phyloP scores from a whole-genome alignment of 2,329 filamentous ascomycete species.

The Arthrobotrys conoides region DNA sequence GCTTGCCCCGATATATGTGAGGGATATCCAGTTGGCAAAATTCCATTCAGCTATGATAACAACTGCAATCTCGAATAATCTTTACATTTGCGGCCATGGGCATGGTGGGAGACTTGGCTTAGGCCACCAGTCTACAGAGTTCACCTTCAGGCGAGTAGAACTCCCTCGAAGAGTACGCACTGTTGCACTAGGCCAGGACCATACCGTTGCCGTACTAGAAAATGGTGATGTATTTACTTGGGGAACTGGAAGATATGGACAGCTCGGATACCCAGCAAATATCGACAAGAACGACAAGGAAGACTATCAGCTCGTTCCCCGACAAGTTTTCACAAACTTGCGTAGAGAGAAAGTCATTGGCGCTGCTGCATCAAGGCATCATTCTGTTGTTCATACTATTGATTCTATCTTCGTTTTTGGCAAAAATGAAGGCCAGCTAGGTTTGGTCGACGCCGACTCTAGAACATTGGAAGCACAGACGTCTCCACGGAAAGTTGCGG shows the following conservation, averaged over 20 bases:
- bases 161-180: slow-evolving; percentile 74
- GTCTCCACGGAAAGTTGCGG: slow-evolving; percentile 85
- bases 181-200: slow-evolving; percentile 91
- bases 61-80: slow-evolving; percentile 86
- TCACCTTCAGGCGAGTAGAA: slow-evolving; percentile 86
- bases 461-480: slow-evolving; percentile 87
- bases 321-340: slow-evolving; percentile 90
- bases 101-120: slow-evolving; percentile 89
- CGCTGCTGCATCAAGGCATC: slow-evolving; percentile 87
- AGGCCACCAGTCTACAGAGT: slow-evolving; percentile 86
- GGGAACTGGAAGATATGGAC: slow-evolving; percentile 88
- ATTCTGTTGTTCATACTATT: slow-evolving; percentile 89
- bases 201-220: slow-evolving; percentile 87
- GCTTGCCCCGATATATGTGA: slow-evolving; percentile 43
- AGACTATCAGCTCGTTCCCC: slow-evolving; percentile 82
- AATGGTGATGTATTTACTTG: slow-evolving; percentile 93
- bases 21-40: slow-evolving; percentile 78
- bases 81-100: slow-evolving; percentile 93
- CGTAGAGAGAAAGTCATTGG: slow-evolving; percentile 88
- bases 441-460: slow-evolving; percentile 91
- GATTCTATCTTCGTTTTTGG: slow-evolving; percentile 92
- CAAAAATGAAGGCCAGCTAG: slow-evolving; percentile 93
- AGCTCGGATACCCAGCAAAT: slow-evolving; percentile 84
- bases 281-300: slow-evolving; percentile 80
- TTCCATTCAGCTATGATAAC: slow-evolving; percentile 91